phyloP scores from a whole-genome alignment of 441 rosid species.

The Pelargonium cotyledonis region DNA sequence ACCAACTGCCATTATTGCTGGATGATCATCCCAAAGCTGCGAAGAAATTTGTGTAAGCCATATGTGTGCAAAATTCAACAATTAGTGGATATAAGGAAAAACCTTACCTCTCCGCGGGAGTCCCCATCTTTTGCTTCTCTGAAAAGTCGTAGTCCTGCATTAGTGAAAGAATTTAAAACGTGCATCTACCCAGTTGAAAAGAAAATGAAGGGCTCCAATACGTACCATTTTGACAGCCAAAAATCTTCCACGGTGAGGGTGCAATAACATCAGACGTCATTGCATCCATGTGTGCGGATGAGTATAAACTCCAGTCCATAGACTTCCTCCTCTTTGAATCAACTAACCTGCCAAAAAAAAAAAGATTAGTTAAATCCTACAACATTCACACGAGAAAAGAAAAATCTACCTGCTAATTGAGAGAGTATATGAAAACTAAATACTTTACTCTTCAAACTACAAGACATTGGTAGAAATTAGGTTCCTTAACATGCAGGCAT shows the following conservation, averaged over 20 bases:
- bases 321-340: conserved; percentile 43
- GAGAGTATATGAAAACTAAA: not conserved
- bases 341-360: conserved; percentile 30
- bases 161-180: conserved; percentile 11
- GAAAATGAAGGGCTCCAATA: conserved; percentile 7
- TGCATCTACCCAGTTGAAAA: conserved; percentile 7
- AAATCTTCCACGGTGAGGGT: conserved; percentile 93
- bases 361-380: not conserved
- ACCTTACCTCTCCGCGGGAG: conserved; percentile 47
- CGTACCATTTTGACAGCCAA: conserved; percentile 91
- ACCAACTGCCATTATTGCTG: conserved; percentile 95
- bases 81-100: conserved; percentile 9
- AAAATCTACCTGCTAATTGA: not conserved
- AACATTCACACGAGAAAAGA: not conserved
- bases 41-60: not conserved
- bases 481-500: not conserved
- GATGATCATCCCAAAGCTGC: conserved; percentile 86
- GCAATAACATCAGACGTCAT: conserved; percentile 71
- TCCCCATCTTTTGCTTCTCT: conserved; percentile 83
- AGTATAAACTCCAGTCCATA: conserved; percentile 46
- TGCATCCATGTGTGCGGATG: conserved; percentile 45
- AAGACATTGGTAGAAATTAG: not conserved
- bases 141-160: conserved; percentile 79
- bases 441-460: not conserved
- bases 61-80: conserved; percentile 9